phyloP scores from a whole-genome alignment of 2,329 filamentous ascomycete species.

The Metarhizium rileyi region DNA sequence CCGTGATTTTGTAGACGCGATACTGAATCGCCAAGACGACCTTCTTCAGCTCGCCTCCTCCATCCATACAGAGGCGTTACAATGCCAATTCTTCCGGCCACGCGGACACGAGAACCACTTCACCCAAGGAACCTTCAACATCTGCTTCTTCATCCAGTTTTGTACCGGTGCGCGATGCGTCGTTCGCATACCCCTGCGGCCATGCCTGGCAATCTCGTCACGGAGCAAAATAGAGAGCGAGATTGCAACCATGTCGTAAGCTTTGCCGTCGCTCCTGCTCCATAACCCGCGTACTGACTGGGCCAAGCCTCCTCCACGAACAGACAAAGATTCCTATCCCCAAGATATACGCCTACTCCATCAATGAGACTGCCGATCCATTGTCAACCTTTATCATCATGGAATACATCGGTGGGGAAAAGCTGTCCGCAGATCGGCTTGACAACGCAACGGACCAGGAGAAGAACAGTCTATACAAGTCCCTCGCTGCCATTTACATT shows the following conservation, averaged over 20 bases:
- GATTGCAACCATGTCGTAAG: constrained; percentile 4
- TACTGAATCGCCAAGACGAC: neutral
- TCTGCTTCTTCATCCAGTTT: constrained; percentile 5
- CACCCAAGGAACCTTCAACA: constrained; percentile 1
- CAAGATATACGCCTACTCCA: neutral
- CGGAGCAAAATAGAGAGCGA: constrained; percentile 1
- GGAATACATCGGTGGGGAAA: neutral
- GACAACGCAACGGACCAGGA: constrained; percentile 1
- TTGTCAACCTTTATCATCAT: neutral
- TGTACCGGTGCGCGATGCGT: neutral
- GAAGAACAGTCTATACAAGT: constrained; percentile 4
- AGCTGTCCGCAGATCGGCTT: too few relatives aligned
- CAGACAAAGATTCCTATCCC: neutral
- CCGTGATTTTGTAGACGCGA: neutral
- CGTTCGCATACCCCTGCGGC: constrained; percentile 2
- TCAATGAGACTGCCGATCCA: neutral
- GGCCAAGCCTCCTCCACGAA: neutral
- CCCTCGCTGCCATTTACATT: constrained; percentile 10
- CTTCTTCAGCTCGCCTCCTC: constrained; percentile 1
- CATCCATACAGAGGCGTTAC: neutral
- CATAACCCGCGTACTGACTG: too few relatives aligned
- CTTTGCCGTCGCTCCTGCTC: too few relatives aligned
- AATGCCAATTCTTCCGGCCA: neutral
- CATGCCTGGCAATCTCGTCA: constrained; percentile 1
- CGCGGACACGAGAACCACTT: neutral